These are phyloP conservation scores for Pseudopyricularia cyperi DNA, from an alignment of 2,329 filamentous ascomycete genomes.

Conservation along the genomic window DNA sequence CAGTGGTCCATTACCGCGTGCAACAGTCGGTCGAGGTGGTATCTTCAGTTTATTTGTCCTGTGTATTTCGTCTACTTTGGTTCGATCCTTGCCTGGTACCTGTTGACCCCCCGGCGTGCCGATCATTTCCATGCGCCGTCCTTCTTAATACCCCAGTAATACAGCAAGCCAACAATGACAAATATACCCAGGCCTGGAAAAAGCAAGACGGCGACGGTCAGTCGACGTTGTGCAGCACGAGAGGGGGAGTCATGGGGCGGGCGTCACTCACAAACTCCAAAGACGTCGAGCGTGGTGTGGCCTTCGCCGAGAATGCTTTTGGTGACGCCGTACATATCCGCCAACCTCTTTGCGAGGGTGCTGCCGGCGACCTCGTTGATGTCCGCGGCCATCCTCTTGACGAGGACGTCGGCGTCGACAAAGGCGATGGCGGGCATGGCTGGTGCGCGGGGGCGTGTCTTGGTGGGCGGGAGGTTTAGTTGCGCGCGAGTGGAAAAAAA, in stretches of 20 bases:
- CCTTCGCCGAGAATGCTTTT: neutral
- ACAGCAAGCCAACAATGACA: neutral
- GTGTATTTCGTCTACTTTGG: no score
- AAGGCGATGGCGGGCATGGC: neutral
- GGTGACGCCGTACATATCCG: neutral
- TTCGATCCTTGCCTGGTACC: neutral
- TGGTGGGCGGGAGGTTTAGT: neutral
- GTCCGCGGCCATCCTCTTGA: neutral
- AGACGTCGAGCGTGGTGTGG: neutral
- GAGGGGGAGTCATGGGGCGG: neutral
- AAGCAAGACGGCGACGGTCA: neutral
- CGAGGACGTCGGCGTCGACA: neutral
- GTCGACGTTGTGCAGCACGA: neutral
- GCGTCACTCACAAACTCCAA: neutral
- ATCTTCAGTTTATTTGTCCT: no score
- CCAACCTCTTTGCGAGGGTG: neutral
- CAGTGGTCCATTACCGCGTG: no score
- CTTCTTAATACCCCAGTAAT: constrained; percentile 2
- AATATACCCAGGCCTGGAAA: neutral
- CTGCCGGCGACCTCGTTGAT: neutral
- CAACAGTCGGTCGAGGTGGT: no score
- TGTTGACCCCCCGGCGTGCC: neutral
- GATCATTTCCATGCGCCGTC: constrained; percentile 1
- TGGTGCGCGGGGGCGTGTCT: no score
- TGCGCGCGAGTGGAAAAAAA: neutral